A percentile compares a stretch with the other conserved stretches of the same genome.
Conservation (phyloP, 2,329 filamentous ascomycete genomes). For the Bipolaris victoriae region DNA sequence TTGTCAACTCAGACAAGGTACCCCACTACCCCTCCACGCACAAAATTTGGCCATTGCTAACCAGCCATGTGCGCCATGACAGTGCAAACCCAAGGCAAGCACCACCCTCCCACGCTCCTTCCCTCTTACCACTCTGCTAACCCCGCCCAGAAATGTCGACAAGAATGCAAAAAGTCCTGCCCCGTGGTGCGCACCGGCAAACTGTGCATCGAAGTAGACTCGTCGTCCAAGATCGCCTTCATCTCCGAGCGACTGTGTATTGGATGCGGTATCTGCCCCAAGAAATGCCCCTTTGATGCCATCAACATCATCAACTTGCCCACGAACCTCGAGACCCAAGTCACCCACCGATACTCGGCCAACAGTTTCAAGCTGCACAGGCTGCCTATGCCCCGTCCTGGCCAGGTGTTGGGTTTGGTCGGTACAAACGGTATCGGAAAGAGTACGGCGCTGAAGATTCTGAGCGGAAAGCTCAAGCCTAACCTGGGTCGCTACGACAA, state of each 20-base stretch:
- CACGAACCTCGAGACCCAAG: conserved; percentile 97
- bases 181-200: conserved; percentile 97
- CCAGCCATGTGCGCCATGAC: conserved; percentile 52
- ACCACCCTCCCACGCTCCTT: conserved; percentile 18
- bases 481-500: conserved; percentile 95
- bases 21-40: conserved; percentile 51
- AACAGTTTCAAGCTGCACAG: conserved; percentile 99
- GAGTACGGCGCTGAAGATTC: conserved; percentile 98
- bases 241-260: conserved; percentile 96
- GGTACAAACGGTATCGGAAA: conserved; percentile 99
- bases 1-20: conserved; percentile 98
- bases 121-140: conserved; percentile 24
- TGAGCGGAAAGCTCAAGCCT: conserved; percentile 97
- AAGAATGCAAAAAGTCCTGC: conserved; percentile 99
- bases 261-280: conserved; percentile 98
- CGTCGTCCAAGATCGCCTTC: conserved; percentile 93
- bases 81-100: conserved; percentile 87
- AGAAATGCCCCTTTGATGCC: conserved; percentile 98
- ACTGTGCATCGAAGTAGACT: conserved; percentile 91
- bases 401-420: conserved; percentile 93
- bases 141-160: conserved; percentile 83
- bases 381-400: conserved; percentile 91
- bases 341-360: conserved; percentile 97
- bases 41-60: conserved; percentile 44
- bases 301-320: conserved; percentile 99